Percentiles rank a stretch among this genome's conserved stretches.
Evolutionary conservation across 2,329 filamentous ascomycete species (phyloP).

Genomic region (Botrytis pseudocinerea): DNA sequence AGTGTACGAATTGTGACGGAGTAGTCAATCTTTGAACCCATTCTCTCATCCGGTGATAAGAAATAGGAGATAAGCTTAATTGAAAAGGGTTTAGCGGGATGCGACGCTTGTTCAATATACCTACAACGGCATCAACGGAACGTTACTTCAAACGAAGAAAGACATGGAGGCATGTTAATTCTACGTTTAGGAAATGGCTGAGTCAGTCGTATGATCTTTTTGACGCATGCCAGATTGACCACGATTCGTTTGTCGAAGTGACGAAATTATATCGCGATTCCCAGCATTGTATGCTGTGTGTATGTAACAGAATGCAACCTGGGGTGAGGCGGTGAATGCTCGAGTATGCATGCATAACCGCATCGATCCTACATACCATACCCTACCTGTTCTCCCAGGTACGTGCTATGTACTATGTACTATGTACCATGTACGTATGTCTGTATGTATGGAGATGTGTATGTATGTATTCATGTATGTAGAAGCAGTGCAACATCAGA

Average conservation of each 20-base stretch:
- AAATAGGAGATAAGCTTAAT: not conserved
- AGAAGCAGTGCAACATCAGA: slow-evolving; percentile 1
- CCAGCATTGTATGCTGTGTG: not conserved
- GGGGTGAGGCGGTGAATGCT: not conserved
- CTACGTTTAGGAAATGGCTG: not conserved
- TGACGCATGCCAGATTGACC: not conserved
- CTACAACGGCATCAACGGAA: not conserved
- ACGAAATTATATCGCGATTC: not conserved
- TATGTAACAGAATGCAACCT: not conserved
- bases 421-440: not conserved
- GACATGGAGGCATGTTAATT: not conserved
- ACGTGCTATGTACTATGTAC: not conserved
- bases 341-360: not conserved
- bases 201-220: not conserved
- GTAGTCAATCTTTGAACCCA: no score
- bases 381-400: not conserved
- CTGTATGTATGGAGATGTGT: not conserved
- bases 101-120: not conserved
- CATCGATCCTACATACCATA: not conserved
- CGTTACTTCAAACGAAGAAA: not conserved
- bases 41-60: not conserved
- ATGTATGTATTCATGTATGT: not conserved
- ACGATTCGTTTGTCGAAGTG: not conserved
- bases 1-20: no score
- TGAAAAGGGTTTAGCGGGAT: not conserved